phyloP scores from a whole-genome alignment of 495 filamentous ascomycete genomes.

The Extremus antarcticus region DNA sequence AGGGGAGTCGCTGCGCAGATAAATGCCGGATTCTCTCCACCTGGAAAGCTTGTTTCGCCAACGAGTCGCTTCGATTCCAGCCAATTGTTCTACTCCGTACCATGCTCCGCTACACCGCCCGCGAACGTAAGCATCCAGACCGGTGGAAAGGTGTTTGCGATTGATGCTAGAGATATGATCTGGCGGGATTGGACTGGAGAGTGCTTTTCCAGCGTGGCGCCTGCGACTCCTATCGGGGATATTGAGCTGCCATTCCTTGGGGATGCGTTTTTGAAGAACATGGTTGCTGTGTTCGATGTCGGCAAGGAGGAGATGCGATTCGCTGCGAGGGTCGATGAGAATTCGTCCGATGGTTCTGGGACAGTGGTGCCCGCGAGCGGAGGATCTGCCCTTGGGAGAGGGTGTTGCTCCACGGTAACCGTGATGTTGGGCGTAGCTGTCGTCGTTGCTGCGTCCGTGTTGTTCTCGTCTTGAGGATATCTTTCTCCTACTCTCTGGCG shows the following conservation, averaged over 20 bases:
- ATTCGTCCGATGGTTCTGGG: no score
- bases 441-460: no score
- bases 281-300: not conserved
- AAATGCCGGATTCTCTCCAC: not conserved
- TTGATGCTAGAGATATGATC: not conserved
- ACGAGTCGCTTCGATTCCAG: no score
- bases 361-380: no score
- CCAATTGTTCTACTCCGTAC: not conserved
- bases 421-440: no score
- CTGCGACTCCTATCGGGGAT: not conserved
- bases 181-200: not conserved
- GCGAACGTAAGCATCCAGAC: not conserved
- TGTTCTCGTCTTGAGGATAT: no score
- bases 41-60: not conserved
- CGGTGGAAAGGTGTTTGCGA: not conserved
- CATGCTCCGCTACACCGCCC: not conserved
- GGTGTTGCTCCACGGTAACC: no score
- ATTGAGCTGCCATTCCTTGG: not conserved
- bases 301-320: not conserved
- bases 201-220: not conserved
- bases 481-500: no score
- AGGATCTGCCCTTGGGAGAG: no score
- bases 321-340: not conserved
- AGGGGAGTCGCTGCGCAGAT: not conserved
- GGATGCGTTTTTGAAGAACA: not conserved